These are phyloP conservation scores for Bryum argenteum DNA, from an alignment of 225 moss, liverwort and hornwort species.

Conservation along the genomic window DNA sequence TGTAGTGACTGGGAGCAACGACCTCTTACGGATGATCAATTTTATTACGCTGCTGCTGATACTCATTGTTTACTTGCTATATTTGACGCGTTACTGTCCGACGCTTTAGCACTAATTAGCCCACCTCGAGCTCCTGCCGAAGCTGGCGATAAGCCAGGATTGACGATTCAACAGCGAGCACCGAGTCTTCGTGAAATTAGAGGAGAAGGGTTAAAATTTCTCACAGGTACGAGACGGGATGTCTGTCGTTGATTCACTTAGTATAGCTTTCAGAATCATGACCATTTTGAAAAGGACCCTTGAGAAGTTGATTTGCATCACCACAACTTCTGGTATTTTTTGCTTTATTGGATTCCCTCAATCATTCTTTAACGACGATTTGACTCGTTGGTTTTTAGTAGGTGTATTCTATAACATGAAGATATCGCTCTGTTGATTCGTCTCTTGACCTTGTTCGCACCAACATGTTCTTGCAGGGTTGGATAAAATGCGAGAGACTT, in stretches of 20 bases:
- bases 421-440: slow-evolving; percentile 2
- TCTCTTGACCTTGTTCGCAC: slow-evolving; percentile 15
- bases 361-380: slow-evolving; percentile 1
- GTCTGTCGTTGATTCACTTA: slow-evolving; percentile 15
- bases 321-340: slow-evolving; percentile 15
- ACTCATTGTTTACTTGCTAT: slow-evolving; percentile 87
- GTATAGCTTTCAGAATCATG: slow-evolving; percentile 11
- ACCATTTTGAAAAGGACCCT: slow-evolving; percentile 16
- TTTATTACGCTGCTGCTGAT: slow-evolving; percentile 91
- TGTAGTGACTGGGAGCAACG: slow-evolving; percentile 99
- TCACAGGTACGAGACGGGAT: slow-evolving; percentile 38
- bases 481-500: slow-evolving; percentile 31
- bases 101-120: slow-evolving; percentile 63
- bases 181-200: slow-evolving; percentile 37
- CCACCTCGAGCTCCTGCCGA: slow-evolving; percentile 38
- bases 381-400: not conserved
- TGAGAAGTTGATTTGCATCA: slow-evolving; percentile 7
- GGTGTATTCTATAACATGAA: not conserved
- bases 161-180: slow-evolving; percentile 36
- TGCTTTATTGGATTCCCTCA: slow-evolving; percentile 13
- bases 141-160: slow-evolving; percentile 30
- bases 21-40: slow-evolving; percentile 75
- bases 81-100: slow-evolving; percentile 70
- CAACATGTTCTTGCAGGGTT: slow-evolving; percentile 26
- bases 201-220: slow-evolving; percentile 39